These are phyloP conservation scores for Hypomyces rosellus DNA, from an alignment of 2,329 filamentous ascomycete species.

Conservation along the genomic window DNA sequence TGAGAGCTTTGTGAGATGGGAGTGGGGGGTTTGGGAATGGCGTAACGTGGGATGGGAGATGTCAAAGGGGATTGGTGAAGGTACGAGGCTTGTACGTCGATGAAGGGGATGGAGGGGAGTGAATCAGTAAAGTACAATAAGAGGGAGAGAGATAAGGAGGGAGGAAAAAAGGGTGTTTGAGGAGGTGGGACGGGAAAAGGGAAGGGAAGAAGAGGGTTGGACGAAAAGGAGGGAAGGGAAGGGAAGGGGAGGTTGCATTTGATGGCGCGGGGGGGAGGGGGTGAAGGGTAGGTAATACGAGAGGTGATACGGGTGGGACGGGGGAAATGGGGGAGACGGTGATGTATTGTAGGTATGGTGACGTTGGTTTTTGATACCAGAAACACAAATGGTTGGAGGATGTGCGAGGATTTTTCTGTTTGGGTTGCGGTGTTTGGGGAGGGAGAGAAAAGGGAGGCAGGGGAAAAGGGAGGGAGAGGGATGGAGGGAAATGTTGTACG, in stretches of 20 bases:
- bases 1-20: neutral
- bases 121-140: too few relatives aligned
- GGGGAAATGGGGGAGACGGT: neutral
- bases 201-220: neutral
- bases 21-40: neutral
- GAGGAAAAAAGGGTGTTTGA: neutral
- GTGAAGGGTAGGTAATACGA: slow-evolving; percentile 2
- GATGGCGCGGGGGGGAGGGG: slow-evolving; percentile 4
- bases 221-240: too few relatives aligned
- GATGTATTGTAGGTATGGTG: neutral
- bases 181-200: neutral
- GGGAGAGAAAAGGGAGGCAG: too few relatives aligned
- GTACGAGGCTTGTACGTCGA: slow-evolving; percentile 7
- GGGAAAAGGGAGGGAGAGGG: too few relatives aligned
- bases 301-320: slow-evolving; percentile 1
- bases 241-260: slow-evolving; percentile 3
- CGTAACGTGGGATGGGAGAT: neutral
- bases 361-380: neutral
- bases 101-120: neutral
- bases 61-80: neutral
- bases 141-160: neutral
- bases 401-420: neutral
- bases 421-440: neutral
- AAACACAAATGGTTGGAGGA: too few relatives aligned
- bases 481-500: too few relatives aligned